Evolutionary conservation across 805 yeast species (phyloP), one percentile per base, ranked within the genome.

Genomic region (Yarrowia sp.): DNA sequence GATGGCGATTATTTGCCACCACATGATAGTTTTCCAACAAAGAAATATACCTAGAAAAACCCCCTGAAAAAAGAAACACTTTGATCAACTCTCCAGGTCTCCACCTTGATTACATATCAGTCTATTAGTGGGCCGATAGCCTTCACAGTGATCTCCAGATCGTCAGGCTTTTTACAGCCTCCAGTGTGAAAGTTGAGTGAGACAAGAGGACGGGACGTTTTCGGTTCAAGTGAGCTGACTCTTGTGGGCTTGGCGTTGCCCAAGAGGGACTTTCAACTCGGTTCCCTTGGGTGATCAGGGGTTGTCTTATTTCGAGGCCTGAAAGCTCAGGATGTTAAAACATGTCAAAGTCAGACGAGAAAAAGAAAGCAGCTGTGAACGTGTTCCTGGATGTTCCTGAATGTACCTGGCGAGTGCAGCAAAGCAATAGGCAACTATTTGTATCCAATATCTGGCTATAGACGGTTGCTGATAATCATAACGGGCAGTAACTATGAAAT

Each of bases 161-260:
- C 58, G 43, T 52, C 58, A 9, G 52, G 24, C 43, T 19, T 52
- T 36, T 14, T 36, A 19, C 58, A 52, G 58, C 58, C 43, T 2
- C 30, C 24, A 33, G 19, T 9, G 43, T 52, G 58, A 52, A 52
- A 36, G 43, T 52, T 13, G 58, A 20, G 58, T 38, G 58, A 52
- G 43, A 52, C 58, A 38, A 38, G 30, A 36, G 8, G 50, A 46
- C 56, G 56, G 56, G 56, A 36, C 58, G 43, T 52, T 50, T 52
- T 52, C 17, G 43, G 58, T 38, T 38, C 17, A 2, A 20, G 20
- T 52, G 58, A 52, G 43, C 43, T 38, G 58, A 52, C 58, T 52
- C 33, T 38, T 52, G 17, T 33, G 6, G 40, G 9, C 43, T 52
- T 52, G 40, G 40, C 56, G n/a, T 47, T 8, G n/a, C 56, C 58